Evolutionary conservation across 352 stramenopile species (phyloP), one percentile per base, ranked within the genome.

Genomic region (Globisporangium iwayamae): DNA sequence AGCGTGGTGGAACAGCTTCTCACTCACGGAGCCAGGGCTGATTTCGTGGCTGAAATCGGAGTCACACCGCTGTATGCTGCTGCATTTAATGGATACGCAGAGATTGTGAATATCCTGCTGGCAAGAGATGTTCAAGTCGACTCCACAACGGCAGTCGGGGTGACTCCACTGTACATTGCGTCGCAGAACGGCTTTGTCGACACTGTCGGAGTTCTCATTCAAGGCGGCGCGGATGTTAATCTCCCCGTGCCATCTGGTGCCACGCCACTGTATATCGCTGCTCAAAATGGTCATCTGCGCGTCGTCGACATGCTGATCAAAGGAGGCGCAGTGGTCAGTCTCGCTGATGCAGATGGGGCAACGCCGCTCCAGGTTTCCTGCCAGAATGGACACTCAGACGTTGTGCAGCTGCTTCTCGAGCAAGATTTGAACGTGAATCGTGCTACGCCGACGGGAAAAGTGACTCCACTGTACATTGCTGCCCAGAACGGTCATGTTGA

Each of bases 291-390:
- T 0, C 41, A 62, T 10, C 4, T 54, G 0, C 25, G 22, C 18
- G 56, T 62, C 20, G 56, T 62, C n/a, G 18, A 32, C 2, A 45
- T 43, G 18, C 41, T 62, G 13, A 36, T 62, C 39, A 38, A 54
- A 14, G 30, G 18, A 20, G 52, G 52, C n/a, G 52, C 52, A n/a
- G n/a, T 32, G 9, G n/a, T n/a, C 13, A 20, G 46, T 4, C 18
- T 58, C 52, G 30, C 32, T 0, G 52, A 58, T 30, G 32, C 52
- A 32, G 52, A 58, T 32, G 52, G 52, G 0, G 56, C 43, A 30
- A 62, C 56, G 1, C 56, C 56, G 30, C 56, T 62, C 39, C 52
- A 62, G 18, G 53, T 62, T 22, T 54, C 38, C 56, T 55, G 41
- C 8, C 56, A 62, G 52, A 62, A 62, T 18, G 56, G 56, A 2